Conservation (phyloP, 306 rosid genomes). For the Lupinus albus region DNA sequence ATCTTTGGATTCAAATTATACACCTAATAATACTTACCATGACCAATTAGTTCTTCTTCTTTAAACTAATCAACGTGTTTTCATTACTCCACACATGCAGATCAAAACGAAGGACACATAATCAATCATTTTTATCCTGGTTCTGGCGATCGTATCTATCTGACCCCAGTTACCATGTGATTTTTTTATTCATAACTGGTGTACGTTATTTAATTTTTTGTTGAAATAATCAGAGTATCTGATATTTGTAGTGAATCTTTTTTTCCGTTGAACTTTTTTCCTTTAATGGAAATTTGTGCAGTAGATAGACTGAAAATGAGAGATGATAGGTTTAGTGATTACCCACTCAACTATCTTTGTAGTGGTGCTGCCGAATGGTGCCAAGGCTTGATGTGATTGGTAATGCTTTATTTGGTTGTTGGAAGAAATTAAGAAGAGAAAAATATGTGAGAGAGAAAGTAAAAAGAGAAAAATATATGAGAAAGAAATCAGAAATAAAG, state of each 20-base stretch:
- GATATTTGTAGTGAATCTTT: background rate
- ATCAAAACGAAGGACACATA: background rate
- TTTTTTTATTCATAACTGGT: background rate
- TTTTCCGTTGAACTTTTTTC: constrained; percentile 8
- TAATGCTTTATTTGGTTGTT: too few species aligned
- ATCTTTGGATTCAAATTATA: too few species aligned
- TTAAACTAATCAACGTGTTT: background rate
- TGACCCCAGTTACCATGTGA: background rate
- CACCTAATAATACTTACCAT: too few species aligned
- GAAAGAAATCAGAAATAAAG: too few species aligned
- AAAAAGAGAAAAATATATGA: too few species aligned
- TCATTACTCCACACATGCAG: background rate
- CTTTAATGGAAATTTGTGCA: background rate
- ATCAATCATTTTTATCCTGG: background rate
- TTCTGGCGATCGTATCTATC: background rate
- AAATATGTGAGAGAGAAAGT: too few species aligned
- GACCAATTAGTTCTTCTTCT: too few species aligned
- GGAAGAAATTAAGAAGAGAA: too few species aligned
- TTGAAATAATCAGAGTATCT: constrained; percentile 15
- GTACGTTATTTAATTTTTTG: background rate
- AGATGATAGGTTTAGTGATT: too few species aligned
- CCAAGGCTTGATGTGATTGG: too few species aligned
- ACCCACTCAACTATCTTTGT: too few species aligned
- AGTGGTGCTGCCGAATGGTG: too few species aligned
- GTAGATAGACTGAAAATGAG: background rate